Percentiles rank a stretch among this genome's conserved stretches.
Evolutionary conservation across 495 filamentous ascomycete species (phyloP).

Genomic region (Lasiosphaeria miniovina): DNA sequence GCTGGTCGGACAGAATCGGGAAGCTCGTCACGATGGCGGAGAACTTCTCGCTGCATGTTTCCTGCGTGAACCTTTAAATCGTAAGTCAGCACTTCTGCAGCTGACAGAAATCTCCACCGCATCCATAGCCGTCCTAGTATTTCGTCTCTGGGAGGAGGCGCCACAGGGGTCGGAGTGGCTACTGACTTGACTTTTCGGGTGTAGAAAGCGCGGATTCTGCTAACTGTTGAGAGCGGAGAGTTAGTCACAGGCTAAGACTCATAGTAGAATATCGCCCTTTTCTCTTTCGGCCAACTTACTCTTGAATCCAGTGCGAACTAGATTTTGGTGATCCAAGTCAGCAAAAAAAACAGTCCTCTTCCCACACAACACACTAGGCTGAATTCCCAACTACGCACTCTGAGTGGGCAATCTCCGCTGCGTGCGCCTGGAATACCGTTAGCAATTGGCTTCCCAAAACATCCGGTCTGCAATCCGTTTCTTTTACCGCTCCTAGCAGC

Average conservation of each 20-base stretch:
- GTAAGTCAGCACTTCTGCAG: slow-evolving; percentile 16
- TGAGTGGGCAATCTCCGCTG: slow-evolving; percentile 94
- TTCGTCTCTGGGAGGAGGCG: slow-evolving; percentile 80
- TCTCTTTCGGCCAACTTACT: slow-evolving; percentile 39
- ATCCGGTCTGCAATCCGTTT: neutral
- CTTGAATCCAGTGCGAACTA: slow-evolving; percentile 84
- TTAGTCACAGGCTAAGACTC: slow-evolving; percentile 8
- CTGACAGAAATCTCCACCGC: neutral
- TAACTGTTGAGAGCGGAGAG: slow-evolving; percentile 44
- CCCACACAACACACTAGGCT: neutral
- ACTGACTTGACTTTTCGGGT: slow-evolving; percentile 85
- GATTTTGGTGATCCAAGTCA: slow-evolving; percentile 15
- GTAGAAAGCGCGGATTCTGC: slow-evolving; percentile 92
- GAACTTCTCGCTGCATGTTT: slow-evolving; percentile 94
- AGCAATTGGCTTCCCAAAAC: slow-evolving; percentile 1
- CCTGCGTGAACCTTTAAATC: slow-evolving; percentile 69
- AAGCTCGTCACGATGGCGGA: slow-evolving; percentile 86
- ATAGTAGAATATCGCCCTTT: neutral
- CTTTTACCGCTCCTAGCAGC: neutral
- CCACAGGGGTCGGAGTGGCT: slow-evolving; percentile 50
- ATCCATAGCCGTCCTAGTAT: slow-evolving; percentile 63
- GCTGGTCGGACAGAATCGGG: slow-evolving; percentile 89
- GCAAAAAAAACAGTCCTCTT: slow-evolving; percentile 4
- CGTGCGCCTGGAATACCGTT: slow-evolving; percentile 60
- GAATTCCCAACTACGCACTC: slow-evolving; percentile 38